A percentile compares a stretch with the other conserved stretches of the same genome.
phyloP scores from a whole-genome alignment of 192 early-diverging fungal species.

The Coemansia sp. region DNA sequence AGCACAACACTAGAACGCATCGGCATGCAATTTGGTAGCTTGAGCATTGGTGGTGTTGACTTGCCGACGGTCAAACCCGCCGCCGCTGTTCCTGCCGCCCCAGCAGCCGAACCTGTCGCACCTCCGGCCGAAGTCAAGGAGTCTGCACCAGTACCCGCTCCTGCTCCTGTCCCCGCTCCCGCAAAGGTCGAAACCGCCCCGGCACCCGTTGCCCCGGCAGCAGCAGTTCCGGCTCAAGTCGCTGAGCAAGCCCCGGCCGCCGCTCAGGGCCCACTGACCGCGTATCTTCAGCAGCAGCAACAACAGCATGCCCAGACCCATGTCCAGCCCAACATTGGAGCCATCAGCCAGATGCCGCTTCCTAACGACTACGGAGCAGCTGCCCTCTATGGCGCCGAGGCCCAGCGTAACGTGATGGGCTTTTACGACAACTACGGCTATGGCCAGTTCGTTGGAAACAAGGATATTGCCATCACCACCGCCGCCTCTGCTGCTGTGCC shows the following conservation, averaged over 20 bases:
- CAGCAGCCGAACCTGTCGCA: constrained; percentile 24
- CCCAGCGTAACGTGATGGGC: constrained; percentile 65
- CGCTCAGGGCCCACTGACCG: not conserved
- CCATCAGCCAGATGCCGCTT: constrained; percentile 54
- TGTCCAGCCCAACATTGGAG: constrained; percentile 22
- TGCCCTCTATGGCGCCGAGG: constrained; percentile 63
- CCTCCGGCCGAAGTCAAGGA: constrained; percentile 23
- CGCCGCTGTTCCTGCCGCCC: constrained; percentile 49
- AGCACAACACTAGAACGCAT: constrained; percentile 62
- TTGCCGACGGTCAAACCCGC: constrained; percentile 51
- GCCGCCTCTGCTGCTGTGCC: constrained; percentile 26
- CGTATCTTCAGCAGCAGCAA: constrained; percentile 42
- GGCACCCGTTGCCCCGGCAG: constrained; percentile 22
- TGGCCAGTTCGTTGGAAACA: constrained; percentile 49
- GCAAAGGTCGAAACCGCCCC: constrained; percentile 15
- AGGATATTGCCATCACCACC: constrained; percentile 36
- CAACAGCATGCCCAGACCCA: constrained; percentile 36
- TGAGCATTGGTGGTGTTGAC: constrained; percentile 58
- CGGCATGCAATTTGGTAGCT: constrained; percentile 78
- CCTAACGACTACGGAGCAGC: constrained; percentile 60
- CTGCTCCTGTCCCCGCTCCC: constrained; percentile 2
- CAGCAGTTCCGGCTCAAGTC: constrained; percentile 1
- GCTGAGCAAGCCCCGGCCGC: constrained; percentile 8
- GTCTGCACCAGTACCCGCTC: constrained; percentile 10
- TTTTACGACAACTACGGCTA: constrained; percentile 54